A percentile compares a stretch with the other conserved stretches of the same genome.
Conservation (phyloP, 2,329 filamentous ascomycete genomes). For the Cadophora sp. region DNA sequence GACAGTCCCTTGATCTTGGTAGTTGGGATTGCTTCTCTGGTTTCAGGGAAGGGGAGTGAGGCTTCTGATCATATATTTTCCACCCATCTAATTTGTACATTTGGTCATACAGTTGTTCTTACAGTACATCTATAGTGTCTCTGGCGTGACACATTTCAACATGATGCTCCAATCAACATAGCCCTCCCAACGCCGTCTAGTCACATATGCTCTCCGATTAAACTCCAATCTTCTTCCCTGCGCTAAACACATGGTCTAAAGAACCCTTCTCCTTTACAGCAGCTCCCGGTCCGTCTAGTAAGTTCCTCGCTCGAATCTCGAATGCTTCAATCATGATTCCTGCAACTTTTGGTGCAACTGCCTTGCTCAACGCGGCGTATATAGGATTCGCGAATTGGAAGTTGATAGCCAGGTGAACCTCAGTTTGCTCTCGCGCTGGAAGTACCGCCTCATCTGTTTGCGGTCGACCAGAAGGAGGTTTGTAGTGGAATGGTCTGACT, state of each 20-base stretch:
- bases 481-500: slow-evolving; percentile 58
- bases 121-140: too few species aligned
- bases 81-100: neutral
- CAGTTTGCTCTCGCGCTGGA: slow-evolving; percentile 60
- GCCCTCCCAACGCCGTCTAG: neutral
- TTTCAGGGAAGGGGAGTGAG: too few species aligned
- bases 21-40: too few species aligned
- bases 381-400: slow-evolving; percentile 91
- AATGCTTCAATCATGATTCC: slow-evolving; percentile 93
- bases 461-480: slow-evolving; percentile 50
- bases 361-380: slow-evolving; percentile 81
- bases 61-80: neutral
- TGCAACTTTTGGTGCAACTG: slow-evolving; percentile 84
- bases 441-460: slow-evolving; percentile 40
- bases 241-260: slow-evolving; percentile 1
- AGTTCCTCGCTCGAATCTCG: slow-evolving; percentile 74
- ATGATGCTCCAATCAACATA: neutral
- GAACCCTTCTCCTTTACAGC: slow-evolving; percentile 11
- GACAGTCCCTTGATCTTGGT: too few species aligned
- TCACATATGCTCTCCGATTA: neutral
- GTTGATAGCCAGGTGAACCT: slow-evolving; percentile 77
- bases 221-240: slow-evolving; percentile 17
- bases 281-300: slow-evolving; percentile 51
- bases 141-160: neutral
- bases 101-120: neutral